A percentile compares a stretch with the other conserved stretches of the same genome.
Conservation (phyloP, 1,284 basidiomycete species). For the Rhodotorula sp. region DNA sequence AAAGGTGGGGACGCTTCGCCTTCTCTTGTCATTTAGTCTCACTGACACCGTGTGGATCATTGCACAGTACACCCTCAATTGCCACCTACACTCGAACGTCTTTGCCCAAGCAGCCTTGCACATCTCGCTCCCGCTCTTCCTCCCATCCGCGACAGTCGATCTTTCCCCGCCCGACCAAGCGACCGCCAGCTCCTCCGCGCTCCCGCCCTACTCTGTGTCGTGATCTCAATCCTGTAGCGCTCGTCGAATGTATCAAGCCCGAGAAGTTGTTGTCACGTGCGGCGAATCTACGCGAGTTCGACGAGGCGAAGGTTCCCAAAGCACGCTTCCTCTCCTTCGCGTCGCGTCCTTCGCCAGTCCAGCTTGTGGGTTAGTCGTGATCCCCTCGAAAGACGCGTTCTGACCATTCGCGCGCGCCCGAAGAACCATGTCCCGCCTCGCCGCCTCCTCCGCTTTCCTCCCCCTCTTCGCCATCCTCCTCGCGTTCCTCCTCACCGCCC, state of each 20-base stretch:
- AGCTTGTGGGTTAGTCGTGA: too few relatives aligned
- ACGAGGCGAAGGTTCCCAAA: not conserved
- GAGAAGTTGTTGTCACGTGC: not conserved
- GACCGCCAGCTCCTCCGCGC: not conserved
- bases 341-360: not conserved
- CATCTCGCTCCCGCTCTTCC: constrained; percentile 11
- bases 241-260: too few relatives aligned
- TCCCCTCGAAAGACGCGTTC: not conserved
- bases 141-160: constrained; percentile 22
- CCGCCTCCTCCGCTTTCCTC: not conserved
- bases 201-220: not conserved
- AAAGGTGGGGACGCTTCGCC: constrained; percentile 2
- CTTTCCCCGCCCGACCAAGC: not conserved
- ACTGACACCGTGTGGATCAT: not conserved
- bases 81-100: constrained; percentile 18
- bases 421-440: not conserved
- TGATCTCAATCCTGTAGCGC: too few relatives aligned
- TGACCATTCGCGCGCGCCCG: too few relatives aligned
- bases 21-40: not conserved
- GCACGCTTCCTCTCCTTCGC: not conserved
- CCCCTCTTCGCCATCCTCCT: constrained; percentile 1
- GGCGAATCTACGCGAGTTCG: not conserved
- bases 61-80: constrained; percentile 17
- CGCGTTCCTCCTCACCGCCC: not conserved
- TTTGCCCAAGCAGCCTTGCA: constrained; percentile 11